Percentiles rank a stretch among this genome's conserved stretches.
Conservation (phyloP, 2,329 filamentous ascomycete species). For the Trichoderma koningiopsis region DNA sequence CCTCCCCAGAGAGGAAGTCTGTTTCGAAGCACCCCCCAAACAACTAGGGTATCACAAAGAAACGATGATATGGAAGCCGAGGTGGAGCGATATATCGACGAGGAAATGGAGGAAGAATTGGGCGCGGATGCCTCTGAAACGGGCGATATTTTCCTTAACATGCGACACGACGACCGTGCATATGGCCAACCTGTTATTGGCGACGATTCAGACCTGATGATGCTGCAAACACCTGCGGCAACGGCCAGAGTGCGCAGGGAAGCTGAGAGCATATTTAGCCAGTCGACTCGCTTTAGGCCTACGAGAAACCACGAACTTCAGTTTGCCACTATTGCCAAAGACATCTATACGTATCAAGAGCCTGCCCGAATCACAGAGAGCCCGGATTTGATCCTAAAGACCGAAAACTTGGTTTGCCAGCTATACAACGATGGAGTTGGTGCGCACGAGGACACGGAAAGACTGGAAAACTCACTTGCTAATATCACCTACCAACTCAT, state of each 20-base stretch:
- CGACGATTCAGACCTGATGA: slow-evolving; percentile 55
- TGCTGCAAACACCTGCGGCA: slow-evolving; percentile 58
- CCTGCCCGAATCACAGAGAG: slow-evolving; percentile 67
- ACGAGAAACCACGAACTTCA: slow-evolving; percentile 59
- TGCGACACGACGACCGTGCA: slow-evolving; percentile 46
- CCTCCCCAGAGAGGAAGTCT: slow-evolving; percentile 38
- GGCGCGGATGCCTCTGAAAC: slow-evolving; percentile 47
- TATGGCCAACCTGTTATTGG: slow-evolving; percentile 45
- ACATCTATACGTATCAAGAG: slow-evolving; percentile 60
- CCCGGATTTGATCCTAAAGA: slow-evolving; percentile 71
- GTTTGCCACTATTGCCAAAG: slow-evolving; percentile 72
- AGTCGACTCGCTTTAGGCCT: slow-evolving; percentile 50
- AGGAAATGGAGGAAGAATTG: slow-evolving; percentile 42
- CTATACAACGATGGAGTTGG: slow-evolving; percentile 66
- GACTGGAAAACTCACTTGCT: slow-evolving; percentile 59
- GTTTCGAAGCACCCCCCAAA: slow-evolving; percentile 36
- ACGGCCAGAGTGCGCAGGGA: slow-evolving; percentile 56
- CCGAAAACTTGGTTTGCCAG: slow-evolving; percentile 68
- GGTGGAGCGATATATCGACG: slow-evolving; percentile 42
- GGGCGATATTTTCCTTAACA: slow-evolving; percentile 54
- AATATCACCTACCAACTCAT: slow-evolving; percentile 55
- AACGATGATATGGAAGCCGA: slow-evolving; percentile 40
- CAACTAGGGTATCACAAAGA: slow-evolving; percentile 28
- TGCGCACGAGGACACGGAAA: slow-evolving; percentile 56
- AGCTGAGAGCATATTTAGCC: slow-evolving; percentile 58